Percentiles rank a stretch among this genome's conserved stretches.
Evolutionary conservation across 139 green algal species (phyloP).

Genomic region (Coelastrella sp.): DNA sequence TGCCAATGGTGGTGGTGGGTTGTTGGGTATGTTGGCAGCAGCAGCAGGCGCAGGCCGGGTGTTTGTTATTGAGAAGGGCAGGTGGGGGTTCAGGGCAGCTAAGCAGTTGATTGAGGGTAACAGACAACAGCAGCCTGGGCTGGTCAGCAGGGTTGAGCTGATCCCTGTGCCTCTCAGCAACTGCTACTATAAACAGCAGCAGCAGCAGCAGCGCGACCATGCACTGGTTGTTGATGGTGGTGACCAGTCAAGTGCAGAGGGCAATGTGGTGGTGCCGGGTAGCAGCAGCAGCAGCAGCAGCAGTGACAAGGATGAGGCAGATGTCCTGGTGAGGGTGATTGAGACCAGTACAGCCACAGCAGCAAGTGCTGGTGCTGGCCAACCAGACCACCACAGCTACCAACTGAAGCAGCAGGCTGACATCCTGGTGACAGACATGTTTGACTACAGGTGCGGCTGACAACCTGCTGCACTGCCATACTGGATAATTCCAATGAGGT

Average conservation of each 20-base stretch:
- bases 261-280: background rate
- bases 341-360: background rate
- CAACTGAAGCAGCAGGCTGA: background rate
- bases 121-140: background rate
- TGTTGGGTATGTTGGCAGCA: slow-evolving; percentile 36
- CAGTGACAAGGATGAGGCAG: background rate
- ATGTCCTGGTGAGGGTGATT: background rate
- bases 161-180: background rate
- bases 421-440: slow-evolving; percentile 43
- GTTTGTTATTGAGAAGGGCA: slow-evolving; percentile 20
- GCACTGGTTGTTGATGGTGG: background rate
- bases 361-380: background rate
- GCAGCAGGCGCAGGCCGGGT: slow-evolving; percentile 17
- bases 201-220: background rate
- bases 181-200: slow-evolving; percentile 21
- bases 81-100: slow-evolving; percentile 11
- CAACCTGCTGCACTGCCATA: too few species aligned
- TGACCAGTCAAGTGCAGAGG: background rate
- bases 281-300: slow-evolving; percentile 32
- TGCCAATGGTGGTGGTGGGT: background rate
- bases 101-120: slow-evolving; percentile 13
- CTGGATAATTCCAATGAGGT: too few species aligned
- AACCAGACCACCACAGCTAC: background rate
- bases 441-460: slow-evolving; percentile 38
- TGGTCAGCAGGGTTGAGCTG: slow-evolving; percentile 16